Evolutionary conservation across 108 stramenopile genomes (phyloP).

Genomic region (Cyclotella choctawhatcheeana): DNA sequence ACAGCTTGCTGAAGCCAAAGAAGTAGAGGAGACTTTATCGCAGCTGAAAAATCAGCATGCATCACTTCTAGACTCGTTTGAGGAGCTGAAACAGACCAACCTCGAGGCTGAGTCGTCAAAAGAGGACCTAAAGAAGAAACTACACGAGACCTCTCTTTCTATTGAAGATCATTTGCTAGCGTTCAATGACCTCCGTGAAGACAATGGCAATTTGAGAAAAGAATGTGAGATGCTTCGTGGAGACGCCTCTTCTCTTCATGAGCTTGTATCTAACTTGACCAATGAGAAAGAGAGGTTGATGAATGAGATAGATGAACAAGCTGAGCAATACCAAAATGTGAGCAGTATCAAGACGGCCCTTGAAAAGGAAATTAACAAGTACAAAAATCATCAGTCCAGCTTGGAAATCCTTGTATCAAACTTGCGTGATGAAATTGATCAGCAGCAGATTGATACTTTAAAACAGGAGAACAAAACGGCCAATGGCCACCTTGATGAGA

Average conservation of each 20-base stretch:
- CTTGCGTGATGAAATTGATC: slow-evolving; percentile 5
- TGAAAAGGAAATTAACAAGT: background rate
- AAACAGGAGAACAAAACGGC: slow-evolving; percentile 16
- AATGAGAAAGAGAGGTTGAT: slow-evolving; percentile 15
- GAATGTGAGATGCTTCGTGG: slow-evolving; percentile 12
- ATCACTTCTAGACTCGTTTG: background rate
- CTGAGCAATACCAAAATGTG: slow-evolving; percentile 6
- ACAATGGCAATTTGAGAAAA: slow-evolving; percentile 1
- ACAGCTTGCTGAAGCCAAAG: slow-evolving; percentile 18
- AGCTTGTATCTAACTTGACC: slow-evolving; percentile 3
- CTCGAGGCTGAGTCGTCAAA: no score
- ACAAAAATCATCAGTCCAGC: slow-evolving; percentile 9
- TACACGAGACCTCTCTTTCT: slow-evolving; percentile 13
- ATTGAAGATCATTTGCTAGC: slow-evolving; percentile 12
- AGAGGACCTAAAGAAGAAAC: slow-evolving; percentile 18
- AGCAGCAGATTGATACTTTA: slow-evolving; percentile 14
- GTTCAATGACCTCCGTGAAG: slow-evolving; percentile 2
- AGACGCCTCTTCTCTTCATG: slow-evolving; percentile 7
- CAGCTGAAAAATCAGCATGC: slow-evolving; percentile 16
- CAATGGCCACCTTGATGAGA: slow-evolving; percentile 25
- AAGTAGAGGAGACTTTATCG: slow-evolving; percentile 8
- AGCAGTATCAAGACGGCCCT: slow-evolving; percentile 1
- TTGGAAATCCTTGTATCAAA: background rate
- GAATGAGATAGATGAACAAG: slow-evolving; percentile 10
- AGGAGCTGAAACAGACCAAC: slow-evolving; percentile 6